Evolutionary conservation across 495 filamentous ascomycete genomes (phyloP).

Genomic region (Neurospora sp.): DNA sequence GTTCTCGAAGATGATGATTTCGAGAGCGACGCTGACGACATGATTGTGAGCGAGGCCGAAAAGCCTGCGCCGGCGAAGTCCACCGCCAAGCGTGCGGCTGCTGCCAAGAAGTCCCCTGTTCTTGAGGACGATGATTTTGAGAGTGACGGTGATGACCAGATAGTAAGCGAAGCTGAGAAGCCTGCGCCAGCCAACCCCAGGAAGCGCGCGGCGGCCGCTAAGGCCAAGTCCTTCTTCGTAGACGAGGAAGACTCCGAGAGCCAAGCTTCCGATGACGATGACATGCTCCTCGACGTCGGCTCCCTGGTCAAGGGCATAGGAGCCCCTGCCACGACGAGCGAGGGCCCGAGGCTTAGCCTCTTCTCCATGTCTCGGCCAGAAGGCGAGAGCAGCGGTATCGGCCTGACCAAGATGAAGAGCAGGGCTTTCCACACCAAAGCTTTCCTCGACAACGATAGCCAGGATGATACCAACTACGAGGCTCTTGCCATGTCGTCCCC

Average conservation of each 20-base stretch:
- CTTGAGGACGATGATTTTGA: neutral
- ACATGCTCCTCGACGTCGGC: constrained; percentile 74
- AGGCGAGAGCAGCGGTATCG: constrained; percentile 16
- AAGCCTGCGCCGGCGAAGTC: neutral
- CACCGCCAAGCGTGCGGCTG: neutral
- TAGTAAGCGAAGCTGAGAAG: neutral
- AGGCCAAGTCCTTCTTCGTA: constrained; percentile 13
- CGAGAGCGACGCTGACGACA: constrained; percentile 33
- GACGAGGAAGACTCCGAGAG: constrained; percentile 35
- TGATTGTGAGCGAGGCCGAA: constrained; percentile 13
- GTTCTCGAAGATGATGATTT: constrained; percentile 28
- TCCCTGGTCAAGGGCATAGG: constrained; percentile 86
- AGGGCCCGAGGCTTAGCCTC: constrained; percentile 48
- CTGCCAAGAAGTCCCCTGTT: neutral
- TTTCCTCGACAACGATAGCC: constrained; percentile 45
- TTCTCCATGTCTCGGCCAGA: constrained; percentile 66
- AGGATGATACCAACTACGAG: constrained; percentile 79
- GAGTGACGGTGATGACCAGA: neutral
- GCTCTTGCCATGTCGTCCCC: constrained; percentile 55
- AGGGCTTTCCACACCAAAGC: constrained; percentile 37
- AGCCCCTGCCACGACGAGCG: constrained; percentile 30
- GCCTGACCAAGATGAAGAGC: constrained; percentile 39
- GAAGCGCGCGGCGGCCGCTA: constrained; percentile 6
- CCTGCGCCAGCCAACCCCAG: neutral
- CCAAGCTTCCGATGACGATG: constrained; percentile 36